Base-by-base conservation (phyloP, 2,329 filamentous ascomycete genomes). In the Lecanoromycetidae sp. region DNA sequence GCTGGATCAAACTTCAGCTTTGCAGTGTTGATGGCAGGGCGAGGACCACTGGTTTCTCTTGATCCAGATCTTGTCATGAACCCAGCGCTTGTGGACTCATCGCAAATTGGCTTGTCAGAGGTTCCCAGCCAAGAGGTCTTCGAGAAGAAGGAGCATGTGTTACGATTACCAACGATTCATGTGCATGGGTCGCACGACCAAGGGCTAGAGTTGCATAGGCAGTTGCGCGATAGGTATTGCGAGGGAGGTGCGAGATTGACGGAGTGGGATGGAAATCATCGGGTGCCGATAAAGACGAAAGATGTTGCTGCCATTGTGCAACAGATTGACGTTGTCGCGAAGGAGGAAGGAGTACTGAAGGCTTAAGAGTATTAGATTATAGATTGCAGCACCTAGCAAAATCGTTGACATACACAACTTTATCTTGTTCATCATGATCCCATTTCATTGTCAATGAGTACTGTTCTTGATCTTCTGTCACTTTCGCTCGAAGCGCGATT, bases 241-340 rank as follows among this genome's bases (percentile, higher is more conserved):
- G 68, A 76, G 8, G 71, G 68, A 0, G 75, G 66, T 2, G 66
- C 72, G 5, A 70, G 63, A 32, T 52, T 87, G 37, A 61, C 88
- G 1, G 80, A 87, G 60, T 88, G 84, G 84, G 74, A 84, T 48
- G 84, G 82, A 0, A 72, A 70, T 1, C 84, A 90, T 60, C 66
- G 84, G 5, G 68, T 90, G 40, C 81, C 83, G 2, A 71, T 88
- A 50, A 84, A 82, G 67, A 68, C 65, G 19, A 65, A 62, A 25
- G 83, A 87, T 61, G 80, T 87, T 3, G 68, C 75, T 40, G 66
- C 62, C 8, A 65, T 84, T 9, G 67, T 35, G 17, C n/a, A 20
- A 8, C n/a, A 38, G 25, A 46, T 46, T 7, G 13, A 19, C n/a
- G 34, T 23, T 27, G 44, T 46, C 12, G 44, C 44, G 10, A 20